Percentiles rank a stretch among this genome's conserved stretches.
phyloP scores from a whole-genome alignment of 2,329 filamentous ascomycete species.

The Cladosporium sp. region DNA sequence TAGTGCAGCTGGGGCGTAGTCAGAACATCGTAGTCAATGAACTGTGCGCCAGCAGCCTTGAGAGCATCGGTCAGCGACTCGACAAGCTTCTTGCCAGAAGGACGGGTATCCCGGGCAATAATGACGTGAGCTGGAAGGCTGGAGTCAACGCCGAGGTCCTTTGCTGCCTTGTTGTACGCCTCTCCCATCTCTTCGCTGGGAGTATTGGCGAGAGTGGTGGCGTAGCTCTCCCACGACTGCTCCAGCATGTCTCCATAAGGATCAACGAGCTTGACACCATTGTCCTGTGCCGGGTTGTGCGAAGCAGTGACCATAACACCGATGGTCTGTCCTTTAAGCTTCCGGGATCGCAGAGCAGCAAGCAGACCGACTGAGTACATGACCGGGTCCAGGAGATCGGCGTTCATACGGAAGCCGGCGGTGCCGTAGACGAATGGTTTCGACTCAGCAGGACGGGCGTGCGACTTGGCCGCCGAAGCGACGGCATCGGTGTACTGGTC shows the following conservation, averaged over 20 bases:
- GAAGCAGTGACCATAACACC: conserved; percentile 96
- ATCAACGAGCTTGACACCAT: conserved; percentile 93
- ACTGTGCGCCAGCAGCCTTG: conserved; percentile 68
- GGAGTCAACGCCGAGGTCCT: conserved; percentile 71
- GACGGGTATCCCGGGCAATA: conserved; percentile 87
- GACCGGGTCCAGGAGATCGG: conserved; percentile 82
- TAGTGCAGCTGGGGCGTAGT: conserved; percentile 99
- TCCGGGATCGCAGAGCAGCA: conserved; percentile 81
- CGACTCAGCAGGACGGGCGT: conserved; percentile 28
- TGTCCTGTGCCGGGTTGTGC: conserved; percentile 85
- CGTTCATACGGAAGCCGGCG: conserved; percentile 65
- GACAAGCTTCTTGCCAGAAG: conserved; percentile 81
- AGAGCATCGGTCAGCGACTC: conserved; percentile 75
- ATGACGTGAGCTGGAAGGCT: conserved; percentile 67
- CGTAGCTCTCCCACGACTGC: conserved; percentile 84
- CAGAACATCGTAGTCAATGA: conserved; percentile 81
- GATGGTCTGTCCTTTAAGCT: conserved; percentile 84
- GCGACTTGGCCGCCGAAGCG: conserved; percentile 28
- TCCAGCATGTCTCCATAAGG: conserved; percentile 98
- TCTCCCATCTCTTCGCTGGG: conserved; percentile 70
- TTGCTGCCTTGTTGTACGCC: conserved; percentile 70
- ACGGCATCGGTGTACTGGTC: conserved; percentile 22
- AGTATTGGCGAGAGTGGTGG: conserved; percentile 85
- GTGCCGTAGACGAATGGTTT: conserved; percentile 57
- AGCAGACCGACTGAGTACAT: conserved; percentile 89